Evolutionary conservation across 345 rosid species (phyloP), one percentile per base, ranked within the genome.

Genomic region (Pseudoturritis turrita): DNA sequence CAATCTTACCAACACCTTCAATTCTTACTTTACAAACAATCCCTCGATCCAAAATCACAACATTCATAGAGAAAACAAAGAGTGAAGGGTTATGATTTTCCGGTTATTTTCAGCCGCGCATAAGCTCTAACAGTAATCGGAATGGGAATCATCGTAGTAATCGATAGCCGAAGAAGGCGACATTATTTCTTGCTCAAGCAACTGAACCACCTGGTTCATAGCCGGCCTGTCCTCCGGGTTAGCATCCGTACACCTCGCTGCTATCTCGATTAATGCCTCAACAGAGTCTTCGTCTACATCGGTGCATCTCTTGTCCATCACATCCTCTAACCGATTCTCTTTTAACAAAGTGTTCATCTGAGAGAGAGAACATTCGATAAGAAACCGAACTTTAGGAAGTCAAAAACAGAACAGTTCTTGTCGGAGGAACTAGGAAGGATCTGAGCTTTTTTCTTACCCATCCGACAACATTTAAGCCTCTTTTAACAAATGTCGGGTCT

Each of bases 161-260:
- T 94, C 96, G 10, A 91, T 88, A 1, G 63, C 74, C 2, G 91
- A 88, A 83, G 93, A 88, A 49, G 98, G 97, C 5, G 97, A 88
- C 91, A 91, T 80, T 45, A 89, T 82, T 78, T 94, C 98, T 83
- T 90, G 98, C 77, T 90, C 98, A 9, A 90, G 90, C 74, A 91
- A 74, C 87, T 91, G 97, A 72, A 79, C 70, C 49, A 86, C 91
- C 81, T 91, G 95, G 82, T 83, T 94, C 98, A 94, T 91, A 14
- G 83, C 78, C 0, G 97, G 98, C 60, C 98, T 65, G 4, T 89
- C 89, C 35, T 89, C 97, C 0, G 93, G 90, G 68, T 82, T 84
- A 58, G 96, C 88, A 55, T 86, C 89, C 0, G 98, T 94, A 77
- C 98, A 94, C 77, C 79, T 85, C 5, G 79, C 84, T 3, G 98